Evolutionary conservation across 371 early-diverging fungal genomes (phyloP).

Genomic region (Chytridium lagenaria): DNA sequence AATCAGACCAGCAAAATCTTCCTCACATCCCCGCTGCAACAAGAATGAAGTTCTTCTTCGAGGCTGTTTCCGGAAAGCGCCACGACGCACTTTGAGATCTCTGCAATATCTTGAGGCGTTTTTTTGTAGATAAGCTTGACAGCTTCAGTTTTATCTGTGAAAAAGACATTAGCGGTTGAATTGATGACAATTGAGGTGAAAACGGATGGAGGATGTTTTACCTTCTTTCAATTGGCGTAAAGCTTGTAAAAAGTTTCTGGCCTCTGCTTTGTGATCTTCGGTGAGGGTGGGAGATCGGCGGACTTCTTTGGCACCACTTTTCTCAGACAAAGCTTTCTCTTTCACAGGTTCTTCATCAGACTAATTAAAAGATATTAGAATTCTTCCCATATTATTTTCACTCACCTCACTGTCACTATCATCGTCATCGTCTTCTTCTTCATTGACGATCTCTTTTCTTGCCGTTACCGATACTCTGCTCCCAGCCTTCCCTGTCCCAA

Average conservation of each 20-base stretch:
- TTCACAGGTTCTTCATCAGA: neutral
- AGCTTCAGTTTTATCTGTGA: conserved; percentile 24
- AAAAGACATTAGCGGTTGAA: neutral
- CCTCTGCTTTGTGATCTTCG: conserved; percentile 8
- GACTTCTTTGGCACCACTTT: neutral
- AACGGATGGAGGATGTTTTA: neutral
- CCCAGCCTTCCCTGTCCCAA: neutral
- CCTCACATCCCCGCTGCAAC: conserved; percentile 38
- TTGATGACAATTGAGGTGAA: neutral
- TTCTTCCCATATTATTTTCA: neutral
- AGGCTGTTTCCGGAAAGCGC: conserved; percentile 27
- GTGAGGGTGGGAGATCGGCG: neutral
- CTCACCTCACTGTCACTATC: neutral
- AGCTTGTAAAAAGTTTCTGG: neutral
- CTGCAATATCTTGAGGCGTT: conserved; percentile 30
- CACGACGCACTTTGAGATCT: conserved; percentile 27
- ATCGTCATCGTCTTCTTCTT: conserved; percentile 3
- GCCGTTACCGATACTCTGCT: neutral
- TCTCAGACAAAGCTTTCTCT: neutral
- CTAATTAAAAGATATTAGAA: neutral
- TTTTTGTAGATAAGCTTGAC: conserved; percentile 31
- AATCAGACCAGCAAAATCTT: conserved; percentile 21
- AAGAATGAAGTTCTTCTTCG: conserved; percentile 28
- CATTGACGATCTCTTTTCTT: neutral
- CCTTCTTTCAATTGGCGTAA: neutral